Base-by-base conservation (phyloP, 371 early-diverging fungal species). In the Basidiobolus meristosporus region DNA sequence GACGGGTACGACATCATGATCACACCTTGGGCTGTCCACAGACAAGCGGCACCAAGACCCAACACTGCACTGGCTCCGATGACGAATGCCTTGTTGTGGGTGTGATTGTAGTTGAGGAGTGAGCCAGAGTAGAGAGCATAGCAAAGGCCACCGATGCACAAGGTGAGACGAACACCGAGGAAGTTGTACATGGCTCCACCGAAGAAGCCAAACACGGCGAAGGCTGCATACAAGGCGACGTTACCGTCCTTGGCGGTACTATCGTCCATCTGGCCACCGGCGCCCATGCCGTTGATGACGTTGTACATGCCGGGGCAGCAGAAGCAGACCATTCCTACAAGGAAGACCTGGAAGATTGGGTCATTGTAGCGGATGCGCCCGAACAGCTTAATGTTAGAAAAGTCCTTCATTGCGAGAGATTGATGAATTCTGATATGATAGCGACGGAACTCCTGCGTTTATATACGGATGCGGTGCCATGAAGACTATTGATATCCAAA, bases 1-100 rank as follows among this genome's bases (percentile, higher is more conserved):
- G 60, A 59, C 2, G 86, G 82, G 48, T 85, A 82, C 28, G 81
- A 73, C 55, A 79, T 65, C 72, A 82, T 77, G 47, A 84, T 75
- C 57, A 76, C 71, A 30, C 82, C 82, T 52, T 84, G 82, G 5
- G 82, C 77, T 1, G 75, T 68, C 77, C 77, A 77, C 33, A 77
- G 56, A 43, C 49, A 43, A 51, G 62, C 70, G 3, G 74, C 74
- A 52, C 72, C 63, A 30, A 64, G 44, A 48, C 81, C 81, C n/a
- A 80, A 56, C 38, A 74, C 51, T 39, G 63, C 74, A 41, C 77
- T 75, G 15, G 76, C 53, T 11, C 65, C 48, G 46, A 74, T 53
- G 3, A 70, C 63, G 39, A 70, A 69, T 16, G 41, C 60, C 3
- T 55, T 42, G 9, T 54, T 42, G 23, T 60, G 43, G 28, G 59